phyloP scores from a whole-genome alignment of 2,329 filamentous ascomycete species.

The Fusarium sp. region DNA sequence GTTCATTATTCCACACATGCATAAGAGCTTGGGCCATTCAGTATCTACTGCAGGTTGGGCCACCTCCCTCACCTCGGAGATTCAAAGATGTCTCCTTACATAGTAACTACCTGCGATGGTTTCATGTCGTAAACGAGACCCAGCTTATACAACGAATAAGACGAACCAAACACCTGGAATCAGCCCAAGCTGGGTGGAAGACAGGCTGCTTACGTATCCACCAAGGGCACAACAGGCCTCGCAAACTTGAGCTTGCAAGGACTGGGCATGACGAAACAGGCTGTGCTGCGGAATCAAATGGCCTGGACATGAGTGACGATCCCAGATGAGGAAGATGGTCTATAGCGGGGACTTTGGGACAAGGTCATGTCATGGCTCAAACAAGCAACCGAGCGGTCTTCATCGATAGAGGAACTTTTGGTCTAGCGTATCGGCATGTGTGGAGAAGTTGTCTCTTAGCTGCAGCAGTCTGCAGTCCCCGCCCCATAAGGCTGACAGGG shows the following conservation, averaged over 20 bases:
- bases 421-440: constrained; percentile 35
- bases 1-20: constrained; percentile 28
- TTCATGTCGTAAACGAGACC: constrained; percentile 42
- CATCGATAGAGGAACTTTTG: constrained; percentile 36
- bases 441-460: constrained; percentile 36
- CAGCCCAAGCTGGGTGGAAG: constrained; percentile 28
- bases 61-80: constrained; percentile 20
- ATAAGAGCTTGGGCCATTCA: constrained; percentile 5
- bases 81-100: constrained; percentile 30
- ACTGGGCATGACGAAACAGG: constrained; percentile 31
- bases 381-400: constrained; percentile 28
- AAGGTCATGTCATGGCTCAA: constrained; percentile 3
- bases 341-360: constrained; percentile 17
- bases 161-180: constrained; percentile 19
- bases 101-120: constrained; percentile 33
- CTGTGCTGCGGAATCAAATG: constrained; percentile 18
- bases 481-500: constrained; percentile 49
- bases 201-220: constrained; percentile 43
- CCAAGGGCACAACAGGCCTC: constrained; percentile 7
- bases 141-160: constrained; percentile 38
- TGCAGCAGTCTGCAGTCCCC: constrained; percentile 23
- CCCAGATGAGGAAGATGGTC: not conserved
- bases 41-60: not conserved
- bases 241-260: constrained; percentile 13
- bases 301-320: constrained; percentile 11